A percentile compares a stretch with the other conserved stretches of the same genome.
Conservation (phyloP, 257 asterid species). For the Mitragyna speciosa region DNA sequence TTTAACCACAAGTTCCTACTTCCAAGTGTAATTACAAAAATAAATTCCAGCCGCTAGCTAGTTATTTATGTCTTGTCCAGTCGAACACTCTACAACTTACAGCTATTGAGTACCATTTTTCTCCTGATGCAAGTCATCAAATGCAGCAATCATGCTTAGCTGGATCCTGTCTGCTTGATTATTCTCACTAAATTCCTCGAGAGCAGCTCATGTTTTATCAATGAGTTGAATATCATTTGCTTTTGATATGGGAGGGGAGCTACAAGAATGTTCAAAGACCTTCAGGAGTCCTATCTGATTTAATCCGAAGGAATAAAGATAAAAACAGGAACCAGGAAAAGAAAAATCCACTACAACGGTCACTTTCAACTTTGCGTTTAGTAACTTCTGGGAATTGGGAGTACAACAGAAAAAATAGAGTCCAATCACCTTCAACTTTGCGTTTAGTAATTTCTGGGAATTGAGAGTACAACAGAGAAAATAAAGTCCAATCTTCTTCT, state of each 20-base stretch:
- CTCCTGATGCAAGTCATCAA: background rate
- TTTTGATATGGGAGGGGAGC: background rate
- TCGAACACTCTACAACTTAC: background rate
- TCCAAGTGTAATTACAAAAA: background rate
- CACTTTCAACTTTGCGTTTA: background rate
- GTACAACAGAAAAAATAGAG: background rate
- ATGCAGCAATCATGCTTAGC: background rate
- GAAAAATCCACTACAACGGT: background rate
- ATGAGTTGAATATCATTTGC: background rate
- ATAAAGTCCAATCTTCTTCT: background rate
- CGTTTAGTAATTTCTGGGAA: background rate
- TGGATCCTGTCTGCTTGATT: background rate
- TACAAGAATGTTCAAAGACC: background rate
- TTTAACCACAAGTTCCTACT: background rate
- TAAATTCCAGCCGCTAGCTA: background rate
- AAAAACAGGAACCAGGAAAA: background rate
- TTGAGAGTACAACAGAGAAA: background rate
- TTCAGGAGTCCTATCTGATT: background rate
- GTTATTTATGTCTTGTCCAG: background rate
- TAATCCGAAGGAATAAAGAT: background rate
- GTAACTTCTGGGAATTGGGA: background rate
- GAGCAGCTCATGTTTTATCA: background rate
- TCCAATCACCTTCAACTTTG: background rate
- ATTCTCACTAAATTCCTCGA: background rate
- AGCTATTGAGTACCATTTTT: background rate